Conservation (phyloP, 768 basidiomycete genomes). For the Collybia nuda region DNA sequence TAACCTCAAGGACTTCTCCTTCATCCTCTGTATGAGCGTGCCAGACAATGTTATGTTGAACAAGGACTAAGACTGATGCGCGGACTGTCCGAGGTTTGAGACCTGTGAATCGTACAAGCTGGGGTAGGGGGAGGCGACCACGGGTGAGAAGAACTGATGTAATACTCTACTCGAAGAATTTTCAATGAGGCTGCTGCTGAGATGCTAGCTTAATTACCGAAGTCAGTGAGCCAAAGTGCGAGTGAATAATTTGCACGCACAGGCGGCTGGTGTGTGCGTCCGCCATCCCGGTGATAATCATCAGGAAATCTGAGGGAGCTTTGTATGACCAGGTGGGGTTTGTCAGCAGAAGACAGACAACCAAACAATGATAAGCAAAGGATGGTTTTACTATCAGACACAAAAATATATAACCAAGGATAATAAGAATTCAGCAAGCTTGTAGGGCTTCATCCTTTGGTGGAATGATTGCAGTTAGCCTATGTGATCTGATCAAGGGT, state of each 20-base stretch:
- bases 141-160: conserved; percentile 73
- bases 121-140: conserved; percentile 74
- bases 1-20: conserved; percentile 78
- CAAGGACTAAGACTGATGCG: conserved; percentile 70
- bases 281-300: conserved; percentile 38
- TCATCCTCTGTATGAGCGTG: conserved; percentile 73
- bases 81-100: conserved; percentile 69
- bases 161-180: conserved; percentile 52
- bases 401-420: too few species aligned
- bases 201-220: conserved; percentile 45
- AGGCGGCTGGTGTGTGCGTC: conserved; percentile 55
- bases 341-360: too few species aligned
- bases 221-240: conserved; percentile 59
- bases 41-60: conserved; percentile 93
- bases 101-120: conserved; percentile 67
- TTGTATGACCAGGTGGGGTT: too few species aligned
- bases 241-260: conserved; percentile 54
- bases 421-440: too few species aligned
- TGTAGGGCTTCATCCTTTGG: too few species aligned
- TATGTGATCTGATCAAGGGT: too few species aligned
- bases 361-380: too few species aligned
- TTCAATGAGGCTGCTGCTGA: neutral
- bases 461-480: too few species aligned
- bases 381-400: too few species aligned
- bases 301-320: too few species aligned